These are phyloP conservation scores for Thielaviopsis populi DNA, from an alignment of 2,329 filamentous ascomycete genomes.

Conservation along the genomic window DNA sequence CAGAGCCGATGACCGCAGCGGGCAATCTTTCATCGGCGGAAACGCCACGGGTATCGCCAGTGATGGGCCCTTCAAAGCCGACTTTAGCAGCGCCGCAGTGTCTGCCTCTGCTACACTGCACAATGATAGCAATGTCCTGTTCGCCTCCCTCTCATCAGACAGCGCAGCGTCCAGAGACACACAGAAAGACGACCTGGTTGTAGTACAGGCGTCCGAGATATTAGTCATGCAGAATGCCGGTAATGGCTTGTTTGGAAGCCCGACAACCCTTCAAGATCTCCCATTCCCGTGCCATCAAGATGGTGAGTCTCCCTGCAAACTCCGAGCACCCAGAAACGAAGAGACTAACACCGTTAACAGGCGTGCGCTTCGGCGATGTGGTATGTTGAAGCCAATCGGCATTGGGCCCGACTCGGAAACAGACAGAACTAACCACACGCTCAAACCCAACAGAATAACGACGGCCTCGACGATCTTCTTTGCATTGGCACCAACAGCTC, in stretches of 20 bases:
- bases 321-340: not conserved
- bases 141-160: conserved; percentile 15
- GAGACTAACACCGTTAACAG: not conserved
- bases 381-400: not conserved
- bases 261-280: not conserved
- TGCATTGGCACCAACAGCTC: conserved; percentile 21
- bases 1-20: conserved; percentile 7
- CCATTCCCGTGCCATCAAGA: conserved; percentile 8
- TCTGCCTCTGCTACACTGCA: not conserved
- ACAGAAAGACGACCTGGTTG: conserved; percentile 8
- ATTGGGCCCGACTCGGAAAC: not conserved
- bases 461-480: conserved; percentile 23
- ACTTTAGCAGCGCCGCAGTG: not conserved
- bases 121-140: conserved; percentile 8
- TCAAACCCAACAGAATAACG: conserved; percentile 12
- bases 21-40: conserved; percentile 1
- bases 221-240: not conserved
- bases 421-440: not conserved
- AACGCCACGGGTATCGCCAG: not conserved
- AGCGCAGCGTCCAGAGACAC: not conserved
- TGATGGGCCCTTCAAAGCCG: conserved; percentile 11
- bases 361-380: conserved; percentile 11
- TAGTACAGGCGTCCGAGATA: not conserved
- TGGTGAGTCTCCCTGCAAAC: not conserved
- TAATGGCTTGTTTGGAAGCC: not conserved